Percentiles rank a stretch among this genome's conserved stretches.
phyloP scores from a whole-genome alignment of 2,329 filamentous ascomycete species.

The Pseudocercospora cruenta region DNA sequence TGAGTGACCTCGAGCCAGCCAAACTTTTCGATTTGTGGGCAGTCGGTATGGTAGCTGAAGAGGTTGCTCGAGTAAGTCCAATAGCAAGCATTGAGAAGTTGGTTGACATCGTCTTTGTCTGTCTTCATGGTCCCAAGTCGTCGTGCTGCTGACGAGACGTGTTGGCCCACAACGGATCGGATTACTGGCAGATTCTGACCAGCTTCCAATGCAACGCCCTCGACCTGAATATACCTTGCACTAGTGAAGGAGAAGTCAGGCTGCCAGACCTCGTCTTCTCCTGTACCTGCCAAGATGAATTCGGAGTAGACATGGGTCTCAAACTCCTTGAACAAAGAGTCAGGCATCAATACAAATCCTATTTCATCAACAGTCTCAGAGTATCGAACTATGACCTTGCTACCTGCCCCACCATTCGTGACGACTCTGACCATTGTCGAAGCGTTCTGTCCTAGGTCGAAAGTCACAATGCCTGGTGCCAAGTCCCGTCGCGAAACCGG shows the following conservation, averaged over 20 bases:
- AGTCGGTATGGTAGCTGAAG: slow-evolving; percentile 55
- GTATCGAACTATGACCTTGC: slow-evolving; percentile 39
- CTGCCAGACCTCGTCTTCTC: slow-evolving; percentile 40
- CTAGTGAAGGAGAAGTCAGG: slow-evolving; percentile 50
- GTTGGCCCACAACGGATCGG: slow-evolving; percentile 42
- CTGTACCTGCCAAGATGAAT: slow-evolving; percentile 40
- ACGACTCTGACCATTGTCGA: slow-evolving; percentile 39
- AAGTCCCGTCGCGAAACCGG: slow-evolving; percentile 32
- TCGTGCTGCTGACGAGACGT: slow-evolving; percentile 46
- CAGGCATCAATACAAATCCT: slow-evolving; percentile 46
- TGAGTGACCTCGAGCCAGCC: slow-evolving; percentile 55
- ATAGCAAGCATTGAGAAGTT: slow-evolving; percentile 49
- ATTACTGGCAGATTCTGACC: slow-evolving; percentile 40
- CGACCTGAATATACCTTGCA: slow-evolving; percentile 48
- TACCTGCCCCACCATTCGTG: slow-evolving; percentile 35
- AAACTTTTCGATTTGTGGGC: slow-evolving; percentile 54
- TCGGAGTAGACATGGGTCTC: slow-evolving; percentile 47
- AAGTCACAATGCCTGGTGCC: slow-evolving; percentile 34
- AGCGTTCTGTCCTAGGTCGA: slow-evolving; percentile 42
- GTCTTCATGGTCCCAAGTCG: slow-evolving; percentile 45
- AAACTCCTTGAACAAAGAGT: slow-evolving; percentile 46
- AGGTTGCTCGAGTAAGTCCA: slow-evolving; percentile 51
- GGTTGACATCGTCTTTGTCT: slow-evolving; percentile 47
- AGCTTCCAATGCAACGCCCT: slow-evolving; percentile 38
- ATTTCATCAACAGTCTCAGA: slow-evolving; percentile 38